A percentile compares a stretch with the other conserved stretches of the same genome.
Evolutionary conservation across 768 basidiomycete genomes (phyloP).

Genomic region (Gymnopilus junonius): DNA sequence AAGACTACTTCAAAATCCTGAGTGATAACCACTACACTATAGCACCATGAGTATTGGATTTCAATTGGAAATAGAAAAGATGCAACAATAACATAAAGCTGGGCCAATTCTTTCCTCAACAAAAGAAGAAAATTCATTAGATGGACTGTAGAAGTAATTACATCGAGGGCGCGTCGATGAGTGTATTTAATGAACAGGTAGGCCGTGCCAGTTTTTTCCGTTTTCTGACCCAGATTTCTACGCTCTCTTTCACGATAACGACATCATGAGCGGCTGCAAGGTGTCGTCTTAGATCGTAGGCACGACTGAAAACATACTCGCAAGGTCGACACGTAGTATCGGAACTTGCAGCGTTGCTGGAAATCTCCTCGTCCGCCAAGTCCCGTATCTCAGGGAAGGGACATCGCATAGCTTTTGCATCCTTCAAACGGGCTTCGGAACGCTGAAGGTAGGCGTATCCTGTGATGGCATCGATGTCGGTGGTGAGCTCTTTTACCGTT

Average conservation of each 20-base stretch:
- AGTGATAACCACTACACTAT: slow-evolving; percentile 41
- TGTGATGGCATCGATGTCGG: slow-evolving; percentile 63
- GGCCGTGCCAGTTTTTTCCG: slow-evolving; percentile 13
- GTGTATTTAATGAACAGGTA: background rate
- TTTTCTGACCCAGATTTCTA: slow-evolving; percentile 60
- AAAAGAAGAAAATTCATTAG: too few relatives aligned
- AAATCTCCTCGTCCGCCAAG: slow-evolving; percentile 20
- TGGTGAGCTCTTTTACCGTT: background rate
- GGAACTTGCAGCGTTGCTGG: background rate
- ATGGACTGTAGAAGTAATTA: too few relatives aligned
- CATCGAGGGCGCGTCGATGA: background rate
- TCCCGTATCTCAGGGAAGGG: slow-evolving; percentile 60
- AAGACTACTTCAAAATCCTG: slow-evolving; percentile 35
- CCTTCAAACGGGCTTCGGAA: slow-evolving; percentile 41
- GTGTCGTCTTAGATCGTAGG: slow-evolving; percentile 89
- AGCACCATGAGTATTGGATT: slow-evolving; percentile 28
- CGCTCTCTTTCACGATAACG: slow-evolving; percentile 58
- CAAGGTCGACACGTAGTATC: slow-evolving; percentile 38
- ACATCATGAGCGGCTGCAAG: slow-evolving; percentile 70
- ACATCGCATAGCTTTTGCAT: slow-evolving; percentile 52
- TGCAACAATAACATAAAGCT: too few relatives aligned
- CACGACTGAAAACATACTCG: slow-evolving; percentile 75
- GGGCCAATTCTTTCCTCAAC: too few relatives aligned
- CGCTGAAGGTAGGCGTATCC: slow-evolving; percentile 62
- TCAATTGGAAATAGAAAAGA: too few relatives aligned